A percentile compares a stretch with the other conserved stretches of the same genome.
Conservation (phyloP, 106 monocot species). For the Iris macrosiphon region DNA sequence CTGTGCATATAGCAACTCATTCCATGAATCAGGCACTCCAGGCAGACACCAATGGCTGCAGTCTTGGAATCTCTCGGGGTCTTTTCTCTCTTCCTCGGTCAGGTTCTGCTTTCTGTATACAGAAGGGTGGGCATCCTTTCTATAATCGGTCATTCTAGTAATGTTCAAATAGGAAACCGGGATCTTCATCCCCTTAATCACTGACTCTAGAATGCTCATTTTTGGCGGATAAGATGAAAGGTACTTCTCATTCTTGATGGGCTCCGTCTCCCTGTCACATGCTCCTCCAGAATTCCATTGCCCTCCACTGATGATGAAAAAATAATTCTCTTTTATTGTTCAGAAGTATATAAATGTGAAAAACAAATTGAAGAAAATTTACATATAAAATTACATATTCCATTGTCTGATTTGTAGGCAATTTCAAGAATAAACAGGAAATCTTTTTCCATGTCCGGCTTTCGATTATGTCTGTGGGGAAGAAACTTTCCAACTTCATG, state of each 20-base stretch:
- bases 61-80: conserved; percentile 52
- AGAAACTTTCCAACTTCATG: no score
- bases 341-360: no score
- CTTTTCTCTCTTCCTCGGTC: conserved; percentile 38
- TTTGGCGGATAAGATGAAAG: conserved; percentile 65
- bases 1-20: conserved; percentile 81
- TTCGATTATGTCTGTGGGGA: no score
- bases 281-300: conserved; percentile 95
- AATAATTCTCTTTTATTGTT: background rate
- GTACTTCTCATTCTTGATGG: conserved; percentile 63
- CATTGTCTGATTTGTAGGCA: no score
- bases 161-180: conserved; percentile 75
- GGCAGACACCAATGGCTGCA: conserved; percentile 99
- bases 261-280: conserved; percentile 76
- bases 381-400: no score
- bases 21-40: conserved; percentile 95
- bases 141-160: conserved; percentile 87
- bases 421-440: no score
- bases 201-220: conserved; percentile 51
- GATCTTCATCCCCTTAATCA: conserved; percentile 68
- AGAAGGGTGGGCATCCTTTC: conserved; percentile 93
- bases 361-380: no score
- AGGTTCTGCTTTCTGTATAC: conserved; percentile 54
- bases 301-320: conserved; percentile 57
- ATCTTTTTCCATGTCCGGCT: no score